Percentiles rank a stretch among this genome's conserved stretches.
Conservation (phyloP, 1,284 basidiomycete genomes). For the Trametes polyzona region DNA sequence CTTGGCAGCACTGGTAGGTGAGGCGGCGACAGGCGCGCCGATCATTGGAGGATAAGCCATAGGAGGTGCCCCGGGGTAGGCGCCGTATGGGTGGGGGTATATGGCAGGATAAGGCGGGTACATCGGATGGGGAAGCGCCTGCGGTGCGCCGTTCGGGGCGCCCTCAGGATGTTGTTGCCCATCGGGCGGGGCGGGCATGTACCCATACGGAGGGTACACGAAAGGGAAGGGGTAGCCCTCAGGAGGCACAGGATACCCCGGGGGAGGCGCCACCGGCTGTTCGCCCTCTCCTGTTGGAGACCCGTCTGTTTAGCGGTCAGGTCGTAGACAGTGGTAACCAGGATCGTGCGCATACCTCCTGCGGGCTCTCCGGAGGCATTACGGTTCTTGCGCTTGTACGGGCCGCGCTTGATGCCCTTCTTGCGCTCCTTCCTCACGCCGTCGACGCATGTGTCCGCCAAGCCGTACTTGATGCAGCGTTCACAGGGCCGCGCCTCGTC, state of each 20-base stretch:
- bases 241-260: constrained; percentile 46
- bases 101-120: constrained; percentile 32
- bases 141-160: constrained; percentile 29
- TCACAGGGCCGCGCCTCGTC: constrained; percentile 81
- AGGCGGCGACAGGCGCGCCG: constrained; percentile 22
- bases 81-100: constrained; percentile 24
- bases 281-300: constrained; percentile 27
- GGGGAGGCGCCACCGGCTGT: constrained; percentile 36
- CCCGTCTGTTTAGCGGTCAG: constrained; percentile 29
- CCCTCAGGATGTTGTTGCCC: constrained; percentile 41
- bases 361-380: constrained; percentile 28
- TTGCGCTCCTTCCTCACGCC: constrained; percentile 83
- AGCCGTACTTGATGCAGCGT: constrained; percentile 81
- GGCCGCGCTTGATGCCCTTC: constrained; percentile 85
- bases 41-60: constrained; percentile 29
- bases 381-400: constrained; percentile 80
- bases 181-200: constrained; percentile 38
- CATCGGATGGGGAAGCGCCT: constrained; percentile 33
- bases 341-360: constrained; percentile 3
- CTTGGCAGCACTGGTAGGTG: constrained; percentile 18
- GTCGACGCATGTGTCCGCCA: constrained; percentile 71
- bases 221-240: constrained; percentile 63
- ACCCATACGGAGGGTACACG: constrained; percentile 43
- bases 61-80: constrained; percentile 33
- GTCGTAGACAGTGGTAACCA: constrained; percentile 33